phyloP scores from a whole-genome alignment of 2,329 filamentous ascomycete genomes.

The Lecanosticta acicola region DNA sequence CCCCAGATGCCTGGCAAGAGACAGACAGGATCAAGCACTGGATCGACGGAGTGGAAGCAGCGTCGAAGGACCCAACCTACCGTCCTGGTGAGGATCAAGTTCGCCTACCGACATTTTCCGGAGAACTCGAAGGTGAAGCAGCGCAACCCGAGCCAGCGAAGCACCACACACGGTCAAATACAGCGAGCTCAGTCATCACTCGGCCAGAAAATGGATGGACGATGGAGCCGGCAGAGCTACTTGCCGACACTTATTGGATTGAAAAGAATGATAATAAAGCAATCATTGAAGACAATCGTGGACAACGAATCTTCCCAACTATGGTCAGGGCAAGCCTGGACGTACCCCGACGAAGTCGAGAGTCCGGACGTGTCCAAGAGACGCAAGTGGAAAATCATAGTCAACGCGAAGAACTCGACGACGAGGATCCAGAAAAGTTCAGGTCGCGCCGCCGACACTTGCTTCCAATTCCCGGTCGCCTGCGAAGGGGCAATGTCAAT shows the following conservation, averaged over 20 bases:
- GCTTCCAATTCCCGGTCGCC: slow-evolving; percentile 20
- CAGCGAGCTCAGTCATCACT: slow-evolving; percentile 53
- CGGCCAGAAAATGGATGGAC: slow-evolving; percentile 80
- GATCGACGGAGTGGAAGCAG: slow-evolving; percentile 63
- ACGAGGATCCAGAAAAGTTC: slow-evolving; percentile 6
- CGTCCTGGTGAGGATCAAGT: slow-evolving; percentile 33
- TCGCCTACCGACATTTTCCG: slow-evolving; percentile 26
- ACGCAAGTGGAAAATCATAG: slow-evolving; percentile 7
- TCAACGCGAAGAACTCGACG: slow-evolving; percentile 14
- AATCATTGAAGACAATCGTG: slow-evolving; percentile 73
- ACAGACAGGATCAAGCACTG: slow-evolving; percentile 65
- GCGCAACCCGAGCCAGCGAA: slow-evolving; percentile 10
- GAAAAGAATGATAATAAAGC: slow-evolving; percentile 75
- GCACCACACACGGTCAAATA: slow-evolving; percentile 35
- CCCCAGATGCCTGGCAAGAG: slow-evolving; percentile 71
- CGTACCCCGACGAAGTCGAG: slow-evolving; percentile 20
- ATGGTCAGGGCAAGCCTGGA: slow-evolving; percentile 20
- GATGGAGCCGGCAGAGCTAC: slow-evolving; percentile 73
- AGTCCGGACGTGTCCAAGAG: slow-evolving; percentile 11
- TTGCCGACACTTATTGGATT: slow-evolving; percentile 87
- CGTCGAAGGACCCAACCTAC: slow-evolving; percentile 36
- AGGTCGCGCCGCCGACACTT: slow-evolving; percentile 10
- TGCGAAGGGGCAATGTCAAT: slow-evolving; percentile 19
- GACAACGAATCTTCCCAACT: slow-evolving; percentile 62
- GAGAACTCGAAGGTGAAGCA: slow-evolving; percentile 22